phyloP scores from a whole-genome alignment of 148 eudicot genomes.

The Cornus controversa region DNA sequence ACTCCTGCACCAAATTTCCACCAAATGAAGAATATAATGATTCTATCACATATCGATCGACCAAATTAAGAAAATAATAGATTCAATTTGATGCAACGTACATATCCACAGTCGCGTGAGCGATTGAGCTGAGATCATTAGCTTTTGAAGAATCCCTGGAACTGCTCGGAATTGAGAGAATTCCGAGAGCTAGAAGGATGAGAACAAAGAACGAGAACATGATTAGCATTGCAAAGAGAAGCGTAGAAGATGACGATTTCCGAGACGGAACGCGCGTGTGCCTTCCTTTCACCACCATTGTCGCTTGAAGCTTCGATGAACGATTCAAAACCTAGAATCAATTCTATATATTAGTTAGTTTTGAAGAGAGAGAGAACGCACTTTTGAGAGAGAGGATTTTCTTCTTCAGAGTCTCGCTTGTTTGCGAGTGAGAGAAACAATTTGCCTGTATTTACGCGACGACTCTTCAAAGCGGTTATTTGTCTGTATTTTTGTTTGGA shows the following conservation, averaged over 20 bases:
- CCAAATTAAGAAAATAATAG: background rate
- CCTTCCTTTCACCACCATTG: conserved; percentile 67
- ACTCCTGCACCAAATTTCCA: conserved; percentile 27
- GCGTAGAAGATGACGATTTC: conserved; percentile 46
- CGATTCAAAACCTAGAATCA: background rate
- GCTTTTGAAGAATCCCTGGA: conserved; percentile 31
- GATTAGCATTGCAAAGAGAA: conserved; percentile 45
- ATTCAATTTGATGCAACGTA: conserved; percentile 12
- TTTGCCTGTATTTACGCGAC: too few species aligned
- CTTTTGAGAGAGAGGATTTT: background rate
- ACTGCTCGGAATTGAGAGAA: conserved; percentile 51
- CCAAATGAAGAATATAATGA: background rate
- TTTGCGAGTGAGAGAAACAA: background rate
- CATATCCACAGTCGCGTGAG: conserved; percentile 49
- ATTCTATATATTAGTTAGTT: conserved; percentile 2
- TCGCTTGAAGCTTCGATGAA: background rate
- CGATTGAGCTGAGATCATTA: conserved; percentile 64
- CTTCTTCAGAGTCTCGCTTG: background rate
- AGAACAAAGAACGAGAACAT: conserved; percentile 47
- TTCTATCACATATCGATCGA: background rate
- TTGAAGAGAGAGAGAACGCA: background rate
- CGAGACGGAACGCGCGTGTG: conserved; percentile 36
- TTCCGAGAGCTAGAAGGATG: conserved; percentile 60
- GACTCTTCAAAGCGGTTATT: too few species aligned
- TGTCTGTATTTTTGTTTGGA: background rate